Conservation (phyloP, 257 asterid genomes). For the Scutellaria barbata region DNA sequence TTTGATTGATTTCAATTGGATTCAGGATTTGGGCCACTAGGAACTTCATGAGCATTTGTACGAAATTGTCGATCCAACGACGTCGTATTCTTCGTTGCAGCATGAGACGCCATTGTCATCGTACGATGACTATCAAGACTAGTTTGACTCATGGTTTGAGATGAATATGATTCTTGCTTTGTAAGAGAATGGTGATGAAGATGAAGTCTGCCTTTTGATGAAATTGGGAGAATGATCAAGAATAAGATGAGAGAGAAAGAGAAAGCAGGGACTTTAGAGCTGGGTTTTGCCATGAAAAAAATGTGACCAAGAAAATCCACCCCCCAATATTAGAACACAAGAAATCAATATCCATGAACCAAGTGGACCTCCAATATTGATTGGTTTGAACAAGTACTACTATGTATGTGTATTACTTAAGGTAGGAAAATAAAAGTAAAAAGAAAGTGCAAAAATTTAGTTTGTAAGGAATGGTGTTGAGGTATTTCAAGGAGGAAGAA, state of each 20-base stretch:
- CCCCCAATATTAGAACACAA: slow-evolving; percentile 58
- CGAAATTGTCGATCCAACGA: slow-evolving; percentile 39
- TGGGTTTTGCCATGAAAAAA: slow-evolving; percentile 70
- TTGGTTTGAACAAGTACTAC: slow-evolving; percentile 24
- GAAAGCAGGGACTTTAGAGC: slow-evolving; percentile 36
- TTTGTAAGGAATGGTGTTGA: slow-evolving; percentile 19
- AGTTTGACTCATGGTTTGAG: slow-evolving; percentile 35
- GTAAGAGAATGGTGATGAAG: slow-evolving; percentile 27
- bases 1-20: slow-evolving; percentile 51
- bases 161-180: slow-evolving; percentile 30
- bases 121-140: not conserved
- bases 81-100: not conserved
- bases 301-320: slow-evolving; percentile 53
- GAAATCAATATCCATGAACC: slow-evolving; percentile 90
- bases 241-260: slow-evolving; percentile 38
- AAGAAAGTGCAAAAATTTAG: not conserved
- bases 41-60: slow-evolving; percentile 77
- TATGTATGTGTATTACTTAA: slow-evolving; percentile 5
- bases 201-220: slow-evolving; percentile 39
- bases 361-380: slow-evolving; percentile 49
- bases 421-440: not conserved
- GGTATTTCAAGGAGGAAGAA: slow-evolving; percentile 32
- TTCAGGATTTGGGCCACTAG: slow-evolving; percentile 91
- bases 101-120: not conserved
- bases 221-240: slow-evolving; percentile 38